Evolutionary conservation across 345 rosid species (phyloP), one percentile per base, ranked within the genome.

Genomic region (Brassica carinata): DNA sequence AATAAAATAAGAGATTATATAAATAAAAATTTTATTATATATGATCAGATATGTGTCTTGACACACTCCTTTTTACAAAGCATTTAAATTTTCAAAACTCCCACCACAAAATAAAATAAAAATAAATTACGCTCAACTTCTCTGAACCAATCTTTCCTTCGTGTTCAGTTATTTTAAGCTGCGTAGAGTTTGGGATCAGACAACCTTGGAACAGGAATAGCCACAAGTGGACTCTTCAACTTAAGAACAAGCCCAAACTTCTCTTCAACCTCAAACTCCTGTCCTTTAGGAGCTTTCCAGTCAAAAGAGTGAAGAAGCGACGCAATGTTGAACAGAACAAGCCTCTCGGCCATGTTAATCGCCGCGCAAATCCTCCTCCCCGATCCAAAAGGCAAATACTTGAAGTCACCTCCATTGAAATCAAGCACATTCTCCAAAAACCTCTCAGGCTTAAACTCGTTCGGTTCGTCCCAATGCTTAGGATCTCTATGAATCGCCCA

Each of bases 401-500:
- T 64, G 36, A 83, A 84, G 19, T 86, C 78, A 38, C 83, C 85
- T 0, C 93, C 91, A 61, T 85, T 87, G 58, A 43, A 82, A 11
- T 79, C 71, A 15, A 53, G 53, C 23, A 19, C 23, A 19, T 57
- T 80, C 5, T 75, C 77, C 9, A 87, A 57, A 69, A 88, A 90
- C 70, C 90, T 87, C 29, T 88, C 86, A 0, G 90, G 91, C 7
- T 30, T 75, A 26, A 88, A 90, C 48, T 86, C 86, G 6, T 64
- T 72, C 3, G 88, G 90, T 4, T 74, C 57, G 7, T 87, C 86
- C 93, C 91, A 90, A 10, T 71, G 15, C 30, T 73, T 14, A 27
- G 91, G 88, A 76, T 90, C 89, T 77, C 86, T 90, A 9, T 88
- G 89, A 15, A 90, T 90, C 0, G 87, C 85, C 81, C 83, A 79